These are phyloP conservation scores for Coemansia sp. DNA, from an alignment of 192 early-diverging fungal genomes.

Conservation along the genomic window DNA sequence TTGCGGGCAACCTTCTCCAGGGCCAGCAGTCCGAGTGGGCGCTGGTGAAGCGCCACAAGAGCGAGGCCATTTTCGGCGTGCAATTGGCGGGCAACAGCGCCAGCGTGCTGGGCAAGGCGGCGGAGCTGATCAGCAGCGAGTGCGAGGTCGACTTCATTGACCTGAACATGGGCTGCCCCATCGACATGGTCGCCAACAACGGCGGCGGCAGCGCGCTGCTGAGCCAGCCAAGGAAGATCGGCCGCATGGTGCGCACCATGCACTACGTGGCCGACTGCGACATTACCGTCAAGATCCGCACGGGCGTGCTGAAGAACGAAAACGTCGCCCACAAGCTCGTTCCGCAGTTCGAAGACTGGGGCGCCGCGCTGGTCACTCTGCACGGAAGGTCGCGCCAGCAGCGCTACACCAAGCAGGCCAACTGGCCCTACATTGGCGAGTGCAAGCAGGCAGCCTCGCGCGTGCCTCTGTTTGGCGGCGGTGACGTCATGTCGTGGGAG, in stretches of 20 bases:
- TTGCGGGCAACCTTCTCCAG: conserved; percentile 67
- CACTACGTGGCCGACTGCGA: conserved; percentile 72
- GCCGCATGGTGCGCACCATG: conserved; percentile 78
- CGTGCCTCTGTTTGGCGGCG: conserved; percentile 75
- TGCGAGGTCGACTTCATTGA: conserved; percentile 92
- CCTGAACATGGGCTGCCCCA: conserved; percentile 96
- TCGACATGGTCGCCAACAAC: conserved; percentile 80
- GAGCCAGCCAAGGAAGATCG: conserved; percentile 64
- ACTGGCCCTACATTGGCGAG: conserved; percentile 90
- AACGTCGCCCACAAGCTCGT: conserved; percentile 76
- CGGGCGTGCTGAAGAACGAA: conserved; percentile 65
- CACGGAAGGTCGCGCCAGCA: conserved; percentile 93
- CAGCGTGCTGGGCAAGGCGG: conserved; percentile 61
- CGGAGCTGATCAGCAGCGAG: conserved; percentile 69
- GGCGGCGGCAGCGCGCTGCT: conserved; percentile 88
- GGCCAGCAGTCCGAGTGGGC: conserved; percentile 82
- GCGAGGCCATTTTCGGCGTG: conserved; percentile 92
- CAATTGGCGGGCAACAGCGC: conserved; percentile 77
- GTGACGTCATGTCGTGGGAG: conserved; percentile 82
- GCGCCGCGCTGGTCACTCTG: conserved; percentile 69
- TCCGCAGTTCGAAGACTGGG: conserved; percentile 66
- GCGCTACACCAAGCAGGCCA: conserved; percentile 85
- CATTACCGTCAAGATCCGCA: conserved; percentile 91
- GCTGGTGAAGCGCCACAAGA: conserved; percentile 77
- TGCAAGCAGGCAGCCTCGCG: conserved; percentile 50